Evolutionary conservation across 75 land plant genomes (phyloP).

Genomic region (Picea glauca): DNA sequence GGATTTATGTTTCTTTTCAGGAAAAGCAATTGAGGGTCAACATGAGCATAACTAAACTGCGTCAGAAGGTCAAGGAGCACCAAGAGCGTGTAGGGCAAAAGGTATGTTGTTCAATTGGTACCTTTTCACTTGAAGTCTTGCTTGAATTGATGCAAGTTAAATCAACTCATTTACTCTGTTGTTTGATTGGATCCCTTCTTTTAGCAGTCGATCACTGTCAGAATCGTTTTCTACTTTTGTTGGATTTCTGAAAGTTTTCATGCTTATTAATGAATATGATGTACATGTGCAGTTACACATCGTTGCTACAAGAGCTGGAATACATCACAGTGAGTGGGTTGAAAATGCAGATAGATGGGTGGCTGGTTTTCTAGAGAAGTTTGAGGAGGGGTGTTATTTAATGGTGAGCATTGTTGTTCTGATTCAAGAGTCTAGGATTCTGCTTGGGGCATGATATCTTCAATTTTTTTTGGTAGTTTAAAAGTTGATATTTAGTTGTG

Average conservation of each 20-base stretch:
- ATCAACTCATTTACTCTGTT: neutral
- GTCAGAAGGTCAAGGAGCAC: constrained; percentile 91
- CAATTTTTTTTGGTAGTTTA: no score
- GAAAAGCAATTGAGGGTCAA: constrained; percentile 76
- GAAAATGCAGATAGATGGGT: constrained; percentile 98
- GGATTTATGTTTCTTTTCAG: constrained; percentile 17
- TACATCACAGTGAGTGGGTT: constrained; percentile 94
- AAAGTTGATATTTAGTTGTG: neutral
- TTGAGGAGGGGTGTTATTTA: constrained; percentile 92
- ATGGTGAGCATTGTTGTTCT: constrained; percentile 49
- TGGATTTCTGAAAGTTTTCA: neutral
- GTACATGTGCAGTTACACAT: constrained; percentile 57
- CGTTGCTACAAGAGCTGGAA: constrained; percentile 76
- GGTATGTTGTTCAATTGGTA: constrained; percentile 19
- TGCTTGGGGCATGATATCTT: no score
- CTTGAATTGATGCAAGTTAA: neutral
- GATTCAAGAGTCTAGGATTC: no score
- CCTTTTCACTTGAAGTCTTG: neutral
- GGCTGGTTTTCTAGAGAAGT: constrained; percentile 95
- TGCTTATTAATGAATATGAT: no score
- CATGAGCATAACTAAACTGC: constrained; percentile 80
- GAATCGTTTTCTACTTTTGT: neutral
- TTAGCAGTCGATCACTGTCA: neutral
- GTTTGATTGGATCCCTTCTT: neutral
- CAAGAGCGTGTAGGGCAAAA: constrained; percentile 65